Evolutionary conservation across 2,329 filamentous ascomycete species (phyloP).

Genomic region (Cordyceps pruinosa): DNA sequence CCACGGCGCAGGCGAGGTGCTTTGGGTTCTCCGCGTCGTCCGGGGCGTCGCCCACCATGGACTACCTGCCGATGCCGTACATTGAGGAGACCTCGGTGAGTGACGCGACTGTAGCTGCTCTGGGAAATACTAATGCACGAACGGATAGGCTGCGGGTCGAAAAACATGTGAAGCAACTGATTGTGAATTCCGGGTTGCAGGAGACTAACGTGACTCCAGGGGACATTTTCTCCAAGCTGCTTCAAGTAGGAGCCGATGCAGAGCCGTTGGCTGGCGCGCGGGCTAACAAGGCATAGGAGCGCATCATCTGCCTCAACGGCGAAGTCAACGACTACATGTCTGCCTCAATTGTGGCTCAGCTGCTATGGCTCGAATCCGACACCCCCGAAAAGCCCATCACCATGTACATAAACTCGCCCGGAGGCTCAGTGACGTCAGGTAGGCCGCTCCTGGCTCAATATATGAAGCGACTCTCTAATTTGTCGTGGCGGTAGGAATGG

Average conservation of each 20-base stretch:
- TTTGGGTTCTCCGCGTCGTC: conserved; percentile 37
- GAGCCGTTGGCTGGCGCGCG: too few relatives aligned
- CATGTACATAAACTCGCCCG: conserved; percentile 96
- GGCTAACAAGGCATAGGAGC: conserved; percentile 54
- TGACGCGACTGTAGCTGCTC: neutral
- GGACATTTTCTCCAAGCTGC: conserved; percentile 74
- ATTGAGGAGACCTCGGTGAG: conserved; percentile 42
- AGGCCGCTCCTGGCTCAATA: conserved; percentile 11
- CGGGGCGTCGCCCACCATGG: conserved; percentile 23
- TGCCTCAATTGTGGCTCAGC: conserved; percentile 89
- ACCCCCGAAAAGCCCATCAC: conserved; percentile 91
- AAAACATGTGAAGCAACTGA: conserved; percentile 58
- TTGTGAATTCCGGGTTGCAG: neutral
- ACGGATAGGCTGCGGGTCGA: conserved; percentile 61
- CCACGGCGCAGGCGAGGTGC: conserved; percentile 29
- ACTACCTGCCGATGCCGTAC: conserved; percentile 51
- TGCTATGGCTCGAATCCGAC: conserved; percentile 96
- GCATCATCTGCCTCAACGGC: conserved; percentile 90
- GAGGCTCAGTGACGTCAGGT: conserved; percentile 76
- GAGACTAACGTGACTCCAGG: conserved; percentile 37
- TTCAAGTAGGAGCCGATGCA: conserved; percentile 49
- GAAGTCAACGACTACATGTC: conserved; percentile 84
- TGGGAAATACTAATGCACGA: conserved; percentile 21
- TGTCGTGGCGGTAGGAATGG: conserved; percentile 46
- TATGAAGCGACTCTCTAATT: neutral